Base-by-base conservation (phyloP, 2,329 filamentous ascomycete genomes). In the Calonectria multiphialidica region DNA sequence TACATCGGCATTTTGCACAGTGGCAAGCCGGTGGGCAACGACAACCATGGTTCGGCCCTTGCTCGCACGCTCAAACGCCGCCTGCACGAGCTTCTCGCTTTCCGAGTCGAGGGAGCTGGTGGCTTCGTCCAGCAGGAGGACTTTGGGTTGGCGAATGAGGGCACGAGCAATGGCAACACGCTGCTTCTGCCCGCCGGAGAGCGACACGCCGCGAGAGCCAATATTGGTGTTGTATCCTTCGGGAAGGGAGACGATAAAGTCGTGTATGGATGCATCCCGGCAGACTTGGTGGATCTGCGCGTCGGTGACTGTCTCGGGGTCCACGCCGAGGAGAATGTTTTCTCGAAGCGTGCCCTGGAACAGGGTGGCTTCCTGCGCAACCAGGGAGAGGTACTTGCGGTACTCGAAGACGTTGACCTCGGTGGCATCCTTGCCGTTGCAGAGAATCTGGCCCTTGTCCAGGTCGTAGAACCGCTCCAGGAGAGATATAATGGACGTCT, bases 11-110 rank as follows among this genome's bases (percentile, higher is more conserved):
- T 95, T 93, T 81, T 94, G 93, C 23, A 96, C 91, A 15, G 93
- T 96, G 0, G 92, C 92, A 61, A 96, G 86, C 16, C 94, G 87
- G 81, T 96, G 94, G 1, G 94, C 94, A 13, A 97, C 93, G 3
- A 93, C 93, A 3, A 97, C 86, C 72, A 94, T 94, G 2, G 94
- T 92, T 9, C 89, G 84, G 2, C 89, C 89, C 74, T 87, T 86
- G 4, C 87, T 88, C 0, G 90, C 91, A 49, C 86, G 86, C 84
- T 95, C 92, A 78, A 96, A 91, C 0, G 93, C 93, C 1, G 85
- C 86, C 81, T 96, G 90, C 5, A 91, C 89, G n/a, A 91, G 84
- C 80, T 89, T 87, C 81, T 91, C 89, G 50, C 88, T 88, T 78
- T 92, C 90, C 2, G 88, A 90, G 78, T 94, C 93, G 4, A 94